These are phyloP conservation scores for Phytopythium cucurbitacearum DNA, from an alignment of 352 stramenopile species.

Conservation along the genomic window DNA sequence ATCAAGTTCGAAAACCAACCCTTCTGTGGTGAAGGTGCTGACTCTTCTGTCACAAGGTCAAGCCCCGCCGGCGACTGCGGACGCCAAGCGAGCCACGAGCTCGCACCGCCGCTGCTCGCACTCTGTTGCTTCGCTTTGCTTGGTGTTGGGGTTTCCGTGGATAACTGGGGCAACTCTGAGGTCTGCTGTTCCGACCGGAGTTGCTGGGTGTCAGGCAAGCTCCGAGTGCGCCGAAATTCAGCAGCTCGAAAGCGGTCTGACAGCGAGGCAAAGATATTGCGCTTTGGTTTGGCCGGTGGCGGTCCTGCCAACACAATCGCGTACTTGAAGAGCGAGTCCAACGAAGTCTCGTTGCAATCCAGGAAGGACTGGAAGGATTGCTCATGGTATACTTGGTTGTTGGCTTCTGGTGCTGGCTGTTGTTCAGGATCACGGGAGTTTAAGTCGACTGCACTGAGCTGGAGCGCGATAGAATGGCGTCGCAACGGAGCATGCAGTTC, in stretches of 20 bases:
- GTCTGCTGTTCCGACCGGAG: not conserved
- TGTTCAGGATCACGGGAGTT: not conserved
- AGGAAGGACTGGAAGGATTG: conserved; percentile 18
- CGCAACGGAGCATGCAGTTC: not conserved
- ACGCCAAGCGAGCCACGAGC: conserved; percentile 17
- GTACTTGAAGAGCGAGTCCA: conserved; percentile 69
- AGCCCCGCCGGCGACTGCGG: conserved; percentile 18
- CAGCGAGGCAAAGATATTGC: conserved; percentile 24
- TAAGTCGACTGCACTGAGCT: conserved; percentile 1
- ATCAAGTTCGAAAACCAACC: conserved; percentile 34
- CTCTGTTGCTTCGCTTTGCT: conserved; percentile 15
- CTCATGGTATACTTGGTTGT: conserved; percentile 27
- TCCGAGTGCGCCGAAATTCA: conserved; percentile 41
- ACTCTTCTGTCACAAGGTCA: conserved; percentile 28
- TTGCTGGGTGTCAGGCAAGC: conserved; percentile 29
- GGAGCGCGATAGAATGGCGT: conserved; percentile 2
- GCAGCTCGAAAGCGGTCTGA: conserved; percentile 31
- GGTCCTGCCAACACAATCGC: conserved; percentile 58
- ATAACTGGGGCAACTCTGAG: not conserved
- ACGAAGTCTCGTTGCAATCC: conserved; percentile 38
- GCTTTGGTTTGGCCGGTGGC: conserved; percentile 22
- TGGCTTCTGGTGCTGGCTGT: conserved; percentile 6
- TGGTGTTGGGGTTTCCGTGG: conserved; percentile 2
- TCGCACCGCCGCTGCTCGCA: not conserved
- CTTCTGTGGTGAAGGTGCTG: conserved; percentile 13